Base-by-base conservation (phyloP, 1,139 yeast genomes). In the Yamadazyma triangularis region DNA sequence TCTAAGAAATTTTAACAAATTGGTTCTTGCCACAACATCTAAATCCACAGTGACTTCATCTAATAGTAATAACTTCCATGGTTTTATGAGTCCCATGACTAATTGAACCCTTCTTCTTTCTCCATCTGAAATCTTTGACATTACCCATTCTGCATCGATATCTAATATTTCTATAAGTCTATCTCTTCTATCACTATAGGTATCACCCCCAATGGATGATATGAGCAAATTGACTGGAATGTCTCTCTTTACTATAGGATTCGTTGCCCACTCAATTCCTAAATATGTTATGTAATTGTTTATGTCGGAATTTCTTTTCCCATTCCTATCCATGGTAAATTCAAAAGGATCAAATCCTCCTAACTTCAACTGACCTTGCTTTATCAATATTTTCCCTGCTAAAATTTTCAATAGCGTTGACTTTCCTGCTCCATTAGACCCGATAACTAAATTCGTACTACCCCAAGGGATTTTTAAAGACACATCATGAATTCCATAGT, bases 381-480 rank as follows among this genome's bases (percentile, higher is more conserved):
- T 77, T 39, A 94, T 82, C 38, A 91, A 68, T 3, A 94, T 87
- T 50, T 89, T 91, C 7, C 98, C 98, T 1, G 97, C 95, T 20
- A 91, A 63, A 10, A 91, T 73, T 49, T 79, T 77, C 40, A 91
- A 66, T 28, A 91, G 58, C 0, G 98, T 91, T 1, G 96, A 85
- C 55, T 91, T 91, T 4, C 98, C 98, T 2, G 98, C 97, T 14
- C 98, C 98, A 50, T 91, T 91, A 18, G 97, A 95, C 0, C 98
- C 98, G 24, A 91, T 70, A 9, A 91, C 58, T 28, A 91, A 64
- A 13, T 89, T 77, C 37, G 95, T 72, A 1, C 91, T 73, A 5
- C 84, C 79, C 71, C 84, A 76, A 1, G 80, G 78, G 13, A 91
- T 65, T 10, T 61, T 46, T 27, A 91, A 51, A 22, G 67, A 62